Evolutionary conservation across 2,329 filamentous ascomycete species (phyloP).

Genomic region (Clarireedia hainanense): DNA sequence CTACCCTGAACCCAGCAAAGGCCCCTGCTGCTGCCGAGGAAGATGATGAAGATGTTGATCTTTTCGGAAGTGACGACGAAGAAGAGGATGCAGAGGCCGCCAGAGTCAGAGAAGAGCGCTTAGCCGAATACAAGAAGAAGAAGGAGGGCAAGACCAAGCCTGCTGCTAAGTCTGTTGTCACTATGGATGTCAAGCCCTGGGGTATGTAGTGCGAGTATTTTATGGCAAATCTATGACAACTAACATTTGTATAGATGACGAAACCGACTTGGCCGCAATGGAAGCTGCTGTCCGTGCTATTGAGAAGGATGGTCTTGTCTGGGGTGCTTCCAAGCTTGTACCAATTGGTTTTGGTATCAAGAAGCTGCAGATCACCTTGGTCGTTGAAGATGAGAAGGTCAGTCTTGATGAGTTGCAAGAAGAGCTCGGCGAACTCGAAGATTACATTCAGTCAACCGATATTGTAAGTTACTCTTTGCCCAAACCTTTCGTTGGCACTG

Average conservation of each 20-base stretch:
- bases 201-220: constrained; percentile 51
- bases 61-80: constrained; percentile 90
- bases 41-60: constrained; percentile 82
- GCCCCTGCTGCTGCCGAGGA: constrained; percentile 66
- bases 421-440: constrained; percentile 78
- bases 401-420: constrained; percentile 81
- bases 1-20: constrained; percentile 79
- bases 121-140: constrained; percentile 94
- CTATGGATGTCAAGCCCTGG: constrained; percentile 96
- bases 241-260: constrained; percentile 56
- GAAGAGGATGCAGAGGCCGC: constrained; percentile 87
- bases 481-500: constrained; percentile 14
- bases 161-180: constrained; percentile 92
- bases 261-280: constrained; percentile 82
- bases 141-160: constrained; percentile 90
- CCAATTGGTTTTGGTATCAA: constrained; percentile 95
- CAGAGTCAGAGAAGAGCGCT: constrained; percentile 76
- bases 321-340: constrained; percentile 87
- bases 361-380: constrained; percentile 98
- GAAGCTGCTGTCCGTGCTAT: constrained; percentile 76
- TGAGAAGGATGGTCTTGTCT: constrained; percentile 88
- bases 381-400: constrained; percentile 95
- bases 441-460: constrained; percentile 93
- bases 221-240: constrained; percentile 7
- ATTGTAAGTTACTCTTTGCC: constrained; percentile 43